Conservation (phyloP, 176 grass and related monocot genomes). For the Aegilops speltoides region DNA sequence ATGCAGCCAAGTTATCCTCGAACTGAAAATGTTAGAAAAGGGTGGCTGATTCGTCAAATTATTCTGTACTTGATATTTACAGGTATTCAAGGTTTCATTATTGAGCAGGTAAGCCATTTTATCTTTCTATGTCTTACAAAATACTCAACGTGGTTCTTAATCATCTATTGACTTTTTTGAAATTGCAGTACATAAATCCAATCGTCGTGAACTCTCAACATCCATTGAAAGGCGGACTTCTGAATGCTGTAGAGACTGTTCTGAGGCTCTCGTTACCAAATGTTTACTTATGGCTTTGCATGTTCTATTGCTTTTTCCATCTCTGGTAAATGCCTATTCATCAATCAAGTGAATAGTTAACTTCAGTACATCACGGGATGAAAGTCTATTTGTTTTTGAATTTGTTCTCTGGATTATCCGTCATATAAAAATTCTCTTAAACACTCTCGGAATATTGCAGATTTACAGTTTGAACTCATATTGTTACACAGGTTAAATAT, state of each 20-base stretch:
- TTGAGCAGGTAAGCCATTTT: constrained; percentile 84
- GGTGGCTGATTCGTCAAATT: constrained; percentile 93
- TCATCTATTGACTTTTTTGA: constrained; percentile 9
- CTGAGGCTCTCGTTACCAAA: constrained; percentile 91
- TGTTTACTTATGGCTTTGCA: constrained; percentile 98
- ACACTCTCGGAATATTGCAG: neutral
- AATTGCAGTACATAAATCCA: constrained; percentile 96
- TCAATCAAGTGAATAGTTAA: neutral
- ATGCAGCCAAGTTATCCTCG: constrained; percentile 83
- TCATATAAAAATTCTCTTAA: neutral
- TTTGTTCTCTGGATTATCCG: neutral
- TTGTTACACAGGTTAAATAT: constrained; percentile 79
- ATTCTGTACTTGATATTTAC: constrained; percentile 85
- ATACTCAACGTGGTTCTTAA: constrained; percentile 18
- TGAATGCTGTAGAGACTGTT: constrained; percentile 86
- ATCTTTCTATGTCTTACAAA: neutral
- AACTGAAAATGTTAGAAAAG: constrained; percentile 66
- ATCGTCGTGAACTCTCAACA: constrained; percentile 95
- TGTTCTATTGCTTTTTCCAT: constrained; percentile 99
- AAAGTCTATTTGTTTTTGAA: neutral
- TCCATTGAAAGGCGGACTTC: constrained; percentile 76
- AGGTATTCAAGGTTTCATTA: constrained; percentile 90
- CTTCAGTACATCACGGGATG: neutral
- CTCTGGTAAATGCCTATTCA: constrained; percentile 61
- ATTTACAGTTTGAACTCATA: neutral